These are phyloP conservation scores for Metroxylon sagu DNA, from an alignment of 176 grass and related monocot genomes.

Conservation along the genomic window DNA sequence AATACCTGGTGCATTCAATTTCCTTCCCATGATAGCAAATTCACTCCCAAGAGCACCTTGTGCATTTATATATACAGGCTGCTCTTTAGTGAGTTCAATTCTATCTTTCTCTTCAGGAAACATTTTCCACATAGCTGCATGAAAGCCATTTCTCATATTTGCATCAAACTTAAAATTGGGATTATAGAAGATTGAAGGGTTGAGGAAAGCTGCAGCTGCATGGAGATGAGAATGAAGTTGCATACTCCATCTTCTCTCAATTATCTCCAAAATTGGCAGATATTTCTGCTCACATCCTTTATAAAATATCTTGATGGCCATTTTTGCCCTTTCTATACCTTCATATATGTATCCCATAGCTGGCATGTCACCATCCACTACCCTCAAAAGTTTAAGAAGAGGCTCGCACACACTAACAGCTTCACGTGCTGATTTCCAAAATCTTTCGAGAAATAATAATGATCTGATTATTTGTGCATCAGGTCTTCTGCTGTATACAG, in stretches of 20 bases:
- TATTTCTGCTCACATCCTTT: slow-evolving; percentile 16
- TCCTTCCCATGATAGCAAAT: slow-evolving; percentile 25
- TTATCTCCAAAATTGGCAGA: slow-evolving; percentile 16
- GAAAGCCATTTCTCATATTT: slow-evolving; percentile 20
- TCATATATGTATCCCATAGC: slow-evolving; percentile 19
- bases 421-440: slow-evolving; percentile 21
- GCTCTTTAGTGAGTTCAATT: slow-evolving; percentile 20
- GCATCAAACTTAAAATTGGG: slow-evolving; percentile 16
- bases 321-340: slow-evolving; percentile 18
- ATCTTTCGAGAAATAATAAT: slow-evolving; percentile 14
- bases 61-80: slow-evolving; percentile 21
- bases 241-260: slow-evolving; percentile 17
- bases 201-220: slow-evolving; percentile 21
- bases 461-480: slow-evolving; percentile 11
- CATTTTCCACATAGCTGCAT: slow-evolving; percentile 26
- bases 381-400: slow-evolving; percentile 19
- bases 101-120: slow-evolving; percentile 24
- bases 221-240: slow-evolving; percentile 22
- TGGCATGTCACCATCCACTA: slow-evolving; percentile 24
- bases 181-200: slow-evolving; percentile 16
- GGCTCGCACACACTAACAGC: slow-evolving; percentile 15
- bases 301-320: slow-evolving; percentile 17
- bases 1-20: slow-evolving; percentile 18
- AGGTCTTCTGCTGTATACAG: slow-evolving; percentile 5
- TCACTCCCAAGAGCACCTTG: slow-evolving; percentile 21